Evolutionary conservation across 352 stramenopile species (phyloP), one percentile per base, ranked within the genome.

Genomic region (Pythium inflatum): DNA sequence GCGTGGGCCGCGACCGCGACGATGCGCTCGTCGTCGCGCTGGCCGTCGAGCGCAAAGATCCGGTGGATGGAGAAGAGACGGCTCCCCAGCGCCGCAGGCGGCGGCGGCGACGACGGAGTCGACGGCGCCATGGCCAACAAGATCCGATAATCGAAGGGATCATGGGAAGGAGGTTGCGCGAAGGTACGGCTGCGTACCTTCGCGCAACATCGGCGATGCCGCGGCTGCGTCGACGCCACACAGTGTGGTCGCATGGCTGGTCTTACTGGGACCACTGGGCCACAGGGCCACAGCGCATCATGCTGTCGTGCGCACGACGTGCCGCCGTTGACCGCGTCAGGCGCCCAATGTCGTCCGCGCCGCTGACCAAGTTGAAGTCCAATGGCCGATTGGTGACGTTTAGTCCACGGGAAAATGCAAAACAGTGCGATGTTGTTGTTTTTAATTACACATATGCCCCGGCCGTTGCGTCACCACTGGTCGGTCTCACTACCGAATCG

Each of bases 11-110:
- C 87, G 77, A 92, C 84, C 12, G 82, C 76, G 22, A 76, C 72
- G 65, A 94, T 85, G 56, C 81, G 64, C 14, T 70, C 33, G 20
- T 53, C 41, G 16, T 43, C 36, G 20, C 49, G 31, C 49, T 34
- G 25, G 2, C 43, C 25, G 2, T 55, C 60, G 18, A 82, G 62
- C 24, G 70, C 65, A 59, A 93, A 88, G 51, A 90, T 85, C 67
- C 85, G 85, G 20, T 71, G 85, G 72, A 94, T 91, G 73, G 82
- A 75, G 76, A 94, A 94, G 66, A 94, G 75, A 51, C 80, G 84
- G 70, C 77, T 84, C n/a, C 78, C 79, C 28, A 82, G 71, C 36
- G 74, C 20, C 68, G 31, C 51, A 38, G 63, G 63, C 75, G 54
- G 33, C 55, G 27, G 22, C 36, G 20, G 22, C 16, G 38, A 27